Conservation (phyloP, 495 filamentous ascomycete species). For the Aspergillus coremiiformis region DNA sequence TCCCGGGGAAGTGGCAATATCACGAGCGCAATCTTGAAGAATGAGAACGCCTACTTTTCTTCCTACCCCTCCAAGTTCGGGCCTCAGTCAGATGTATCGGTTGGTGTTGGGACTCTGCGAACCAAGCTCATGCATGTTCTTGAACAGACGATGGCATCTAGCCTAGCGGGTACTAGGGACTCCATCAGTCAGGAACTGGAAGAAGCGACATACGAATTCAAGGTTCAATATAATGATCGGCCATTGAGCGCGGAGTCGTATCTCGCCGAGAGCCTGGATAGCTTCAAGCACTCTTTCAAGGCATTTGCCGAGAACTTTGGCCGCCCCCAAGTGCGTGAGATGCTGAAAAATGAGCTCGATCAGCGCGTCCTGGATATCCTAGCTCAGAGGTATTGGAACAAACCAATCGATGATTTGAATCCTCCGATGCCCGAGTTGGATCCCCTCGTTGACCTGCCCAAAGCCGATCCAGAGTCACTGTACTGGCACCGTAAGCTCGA, state of each 20-base stretch:
- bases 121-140: constrained; percentile 97
- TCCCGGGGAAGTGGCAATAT: constrained; percentile 75
- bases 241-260: constrained; percentile 93
- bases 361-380: constrained; percentile 94
- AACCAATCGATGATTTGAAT: constrained; percentile 71
- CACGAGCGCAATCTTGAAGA: constrained; percentile 70
- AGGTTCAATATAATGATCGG: constrained; percentile 98
- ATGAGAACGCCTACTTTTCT: constrained; percentile 84
- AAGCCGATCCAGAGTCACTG: constrained; percentile 70
- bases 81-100: constrained; percentile 56
- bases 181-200: constrained; percentile 92
- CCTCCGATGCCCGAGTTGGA: constrained; percentile 58
- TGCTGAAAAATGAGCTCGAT: constrained; percentile 88
- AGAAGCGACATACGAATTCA: constrained; percentile 97
- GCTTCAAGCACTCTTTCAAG: constrained; percentile 97
- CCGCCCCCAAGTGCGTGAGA: constrained; percentile 74
- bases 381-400: constrained; percentile 94
- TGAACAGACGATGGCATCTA: constrained; percentile 93
- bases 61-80: constrained; percentile 77
- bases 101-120: constrained; percentile 77
- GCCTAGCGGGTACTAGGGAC: constrained; percentile 77
- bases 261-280: constrained; percentile 85
- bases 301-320: constrained; percentile 86
- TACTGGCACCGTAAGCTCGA: constrained; percentile 96
- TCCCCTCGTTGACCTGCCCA: constrained; percentile 67